These are phyloP conservation scores for Xylariaceae sp. DNA, from an alignment of 2,329 filamentous ascomycete species.

Conservation along the genomic window DNA sequence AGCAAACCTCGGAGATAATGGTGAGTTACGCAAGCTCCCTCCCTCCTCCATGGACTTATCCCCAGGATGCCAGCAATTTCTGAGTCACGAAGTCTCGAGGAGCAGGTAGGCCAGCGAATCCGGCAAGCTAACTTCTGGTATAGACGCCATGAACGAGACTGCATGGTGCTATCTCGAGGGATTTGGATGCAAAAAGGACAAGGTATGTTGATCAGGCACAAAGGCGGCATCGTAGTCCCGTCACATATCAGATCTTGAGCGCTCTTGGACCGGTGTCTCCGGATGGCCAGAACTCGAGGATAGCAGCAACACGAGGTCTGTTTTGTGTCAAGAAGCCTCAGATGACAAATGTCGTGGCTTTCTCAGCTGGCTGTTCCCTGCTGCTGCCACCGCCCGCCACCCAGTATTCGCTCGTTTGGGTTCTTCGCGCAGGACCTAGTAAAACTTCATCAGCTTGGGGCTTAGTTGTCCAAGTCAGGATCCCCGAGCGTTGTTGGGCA, in stretches of 20 bases:
- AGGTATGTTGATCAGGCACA: conserved; percentile 59
- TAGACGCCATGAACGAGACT: conserved; percentile 94
- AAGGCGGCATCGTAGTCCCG: conserved; percentile 16
- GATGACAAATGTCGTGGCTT: conserved; percentile 11
- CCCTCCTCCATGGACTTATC: conserved; percentile 6
- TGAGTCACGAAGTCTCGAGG: conserved; percentile 16
- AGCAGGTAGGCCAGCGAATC: conserved; percentile 22
- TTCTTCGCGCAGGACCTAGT: conserved; percentile 2
- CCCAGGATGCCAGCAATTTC: conserved; percentile 12
- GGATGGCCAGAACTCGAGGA: conserved; percentile 10
- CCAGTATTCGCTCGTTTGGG: conserved; percentile 7
- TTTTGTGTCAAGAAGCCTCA: conserved; percentile 14
- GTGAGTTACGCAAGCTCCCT: conserved; percentile 37
- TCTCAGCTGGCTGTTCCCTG: conserved; percentile 19
- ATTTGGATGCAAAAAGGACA: conserved; percentile 97
- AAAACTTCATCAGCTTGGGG: conserved; percentile 10
- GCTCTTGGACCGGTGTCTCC: conserved; percentile 11
- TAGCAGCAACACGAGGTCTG: conserved; percentile 1
- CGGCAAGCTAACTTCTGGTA: conserved; percentile 20
- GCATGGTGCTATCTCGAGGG: conserved; percentile 95
- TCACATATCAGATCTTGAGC: conserved; percentile 25
- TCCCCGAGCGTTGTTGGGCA: conserved; percentile 34
- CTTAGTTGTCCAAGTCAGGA: conserved; percentile 21
- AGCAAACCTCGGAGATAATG: conserved; percentile 87
- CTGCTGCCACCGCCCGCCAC: conserved; percentile 9